Evolutionary conservation across 768 basidiomycete genomes (phyloP), one percentile per base, ranked within the genome.

Genomic region (Sarcodon sp.): DNA sequence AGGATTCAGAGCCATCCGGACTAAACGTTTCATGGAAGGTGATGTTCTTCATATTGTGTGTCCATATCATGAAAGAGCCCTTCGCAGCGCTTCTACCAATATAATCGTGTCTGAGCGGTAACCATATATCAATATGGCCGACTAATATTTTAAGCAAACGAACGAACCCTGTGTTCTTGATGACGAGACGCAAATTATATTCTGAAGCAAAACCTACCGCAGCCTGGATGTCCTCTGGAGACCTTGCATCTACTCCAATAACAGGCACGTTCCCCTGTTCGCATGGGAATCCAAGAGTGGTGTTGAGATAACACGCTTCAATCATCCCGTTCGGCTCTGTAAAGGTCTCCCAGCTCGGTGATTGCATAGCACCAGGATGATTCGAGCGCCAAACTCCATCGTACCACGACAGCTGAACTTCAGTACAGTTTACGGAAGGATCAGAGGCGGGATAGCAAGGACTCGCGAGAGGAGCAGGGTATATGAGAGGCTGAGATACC

Each of bases 281-380:
- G 49, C 73, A 76, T 6, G 68, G 63, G 13, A 62, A 41, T 3
- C 66, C 68, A 0, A 69, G 53, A 0, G 62, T 57, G 0, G 67
- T 69, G 48, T 77, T 68, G 38, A 76, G 50, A 34, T 73, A 76
- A 66, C 77, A 81, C 1, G 64, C 68, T 51, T 68, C 68, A 43
- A 74, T 69, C 39, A 70, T 74, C 33, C 68, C 72, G 54, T 73
- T 74, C 15, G 37, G 51, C n/a, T 62, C 69, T 1, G 59, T 53
- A 49, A 55, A 67, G 33, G 55, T 63, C 54, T 63, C 67, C 35
- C 51, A 64, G 35, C 66, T 66, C 1, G 58, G 47, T 3, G 41
- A 15, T 44, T 73, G 63, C 63, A 70, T 63, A 1, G 67, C 62
- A 0, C 72, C 72, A 11, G 71, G 54, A 33, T 65, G 63, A 16